Base-by-base conservation (phyloP, 805 yeast species). In the Sporopachydermia quercuum region DNA sequence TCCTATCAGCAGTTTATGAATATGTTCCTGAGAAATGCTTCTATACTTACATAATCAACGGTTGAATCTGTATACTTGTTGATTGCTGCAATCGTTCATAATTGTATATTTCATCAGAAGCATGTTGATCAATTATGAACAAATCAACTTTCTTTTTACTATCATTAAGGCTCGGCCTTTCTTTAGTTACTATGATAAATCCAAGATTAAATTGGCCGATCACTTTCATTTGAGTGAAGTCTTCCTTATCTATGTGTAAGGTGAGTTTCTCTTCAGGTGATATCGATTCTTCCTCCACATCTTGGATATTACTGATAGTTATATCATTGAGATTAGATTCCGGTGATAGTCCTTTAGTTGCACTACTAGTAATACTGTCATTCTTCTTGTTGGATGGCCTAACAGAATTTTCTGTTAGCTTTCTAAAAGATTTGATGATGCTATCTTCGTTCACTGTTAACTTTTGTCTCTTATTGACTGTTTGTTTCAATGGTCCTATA, bases 201-300 rank as follows among this genome's bases (percentile, higher is more conserved):
- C 97, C 98, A n/a, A 81, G 59, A 55, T 91, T 91, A 61, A 91
- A 91, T 58, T 91, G 98, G 0, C 99, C 99, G 4, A 89, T 72
- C 8, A 91, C 60, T 34, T 68, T 57, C 97, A 91, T 89, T 3
- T 66, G 54, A 3, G 55, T 48, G 50, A 91, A 91, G 49, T 91
- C 95, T 1, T 62, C 49, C 52, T 87, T 89, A 5, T 71, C 63
- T 2, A 89, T 74, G 1, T 72, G 71, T 40, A 79, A 59, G 0
- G 79, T 67, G 38, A 83, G 56, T 35, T 66, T 60, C n/a, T 65
- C 60, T 45, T 80, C 87, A 4, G 79, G 30, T 23, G 30, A 23
- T 8, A 23, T n/a, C 30, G 8, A 83, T 34, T 65, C 67, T 30
- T 60, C 60, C 6, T 55, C 60, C 41, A 72, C 57, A 3, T 61